Conservation (phyloP, 208 protist species). For the Eutreptiella sp. region DNA sequence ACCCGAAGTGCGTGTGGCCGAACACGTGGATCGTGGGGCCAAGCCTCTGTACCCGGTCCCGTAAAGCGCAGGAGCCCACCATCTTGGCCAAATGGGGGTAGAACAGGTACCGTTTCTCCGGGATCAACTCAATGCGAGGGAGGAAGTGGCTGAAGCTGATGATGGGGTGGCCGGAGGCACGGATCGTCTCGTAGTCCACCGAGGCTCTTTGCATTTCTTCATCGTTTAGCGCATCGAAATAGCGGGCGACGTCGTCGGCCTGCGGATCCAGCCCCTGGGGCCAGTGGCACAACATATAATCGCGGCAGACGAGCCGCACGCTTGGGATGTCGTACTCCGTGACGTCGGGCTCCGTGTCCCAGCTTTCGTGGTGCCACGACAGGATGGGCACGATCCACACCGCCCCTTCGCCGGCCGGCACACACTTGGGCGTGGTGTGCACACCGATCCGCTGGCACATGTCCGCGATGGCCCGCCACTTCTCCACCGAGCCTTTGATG, state of each 20-base stretch:
- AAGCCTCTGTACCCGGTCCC: not conserved
- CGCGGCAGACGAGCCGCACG: not conserved
- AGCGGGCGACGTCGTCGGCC: not conserved
- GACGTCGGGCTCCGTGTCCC: slow-evolving; percentile 25
- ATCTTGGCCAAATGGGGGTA: slow-evolving; percentile 12
- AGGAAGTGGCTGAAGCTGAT: slow-evolving; percentile 28
- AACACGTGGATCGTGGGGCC: slow-evolving; percentile 13
- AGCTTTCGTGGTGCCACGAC: slow-evolving; percentile 20
- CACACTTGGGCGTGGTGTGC: not conserved
- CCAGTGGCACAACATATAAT: slow-evolving; percentile 15
- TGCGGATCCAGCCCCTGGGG: slow-evolving; percentile 1
- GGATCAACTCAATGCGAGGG: slow-evolving; percentile 17
- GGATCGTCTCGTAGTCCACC: not conserved
- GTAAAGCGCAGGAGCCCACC: slow-evolving; percentile 4
- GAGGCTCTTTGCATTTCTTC: not conserved
- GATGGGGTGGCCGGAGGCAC: not conserved
- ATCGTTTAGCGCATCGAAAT: slow-evolving; percentile 6
- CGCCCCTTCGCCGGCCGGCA: no score
- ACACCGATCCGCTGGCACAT: slow-evolving; percentile 15
- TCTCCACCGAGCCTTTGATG: no score
- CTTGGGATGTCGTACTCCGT: not conserved
- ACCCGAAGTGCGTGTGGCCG: slow-evolving; percentile 31
- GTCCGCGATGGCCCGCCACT: not conserved
- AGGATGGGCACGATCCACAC: slow-evolving; percentile 19
- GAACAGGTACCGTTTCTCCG: slow-evolving; percentile 19